Evolutionary conservation across 768 basidiomycete species (phyloP).

Genomic region (Sporobolomyces phaffii): DNA sequence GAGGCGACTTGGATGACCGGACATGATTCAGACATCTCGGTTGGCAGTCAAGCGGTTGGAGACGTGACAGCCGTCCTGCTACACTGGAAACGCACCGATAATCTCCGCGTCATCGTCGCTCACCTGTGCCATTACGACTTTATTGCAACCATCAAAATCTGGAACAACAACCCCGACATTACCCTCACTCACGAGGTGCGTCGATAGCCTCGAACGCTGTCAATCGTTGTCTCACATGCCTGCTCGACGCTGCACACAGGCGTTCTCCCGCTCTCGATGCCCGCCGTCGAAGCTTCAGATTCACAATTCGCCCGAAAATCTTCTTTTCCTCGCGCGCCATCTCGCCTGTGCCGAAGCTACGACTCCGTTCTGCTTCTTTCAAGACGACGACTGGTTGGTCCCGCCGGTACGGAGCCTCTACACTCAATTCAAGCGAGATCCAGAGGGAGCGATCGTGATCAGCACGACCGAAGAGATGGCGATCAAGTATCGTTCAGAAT

Average conservation of each 20-base stretch:
- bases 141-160: slow-evolving; percentile 30
- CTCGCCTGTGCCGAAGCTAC: slow-evolving; percentile 34
- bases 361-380: slow-evolving; percentile 37
- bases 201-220: no score
- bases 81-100: slow-evolving; percentile 64
- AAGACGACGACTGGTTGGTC: slow-evolving; percentile 43
- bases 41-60: not conserved
- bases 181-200: slow-evolving; percentile 14
- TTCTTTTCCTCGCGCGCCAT: slow-evolving; percentile 38
- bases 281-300: slow-evolving; percentile 30
- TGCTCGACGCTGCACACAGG: not conserved
- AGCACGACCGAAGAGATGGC: slow-evolving; percentile 28
- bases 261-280: slow-evolving; percentile 19
- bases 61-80: slow-evolving; percentile 48
- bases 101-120: slow-evolving; percentile 56
- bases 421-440: slow-evolving; percentile 37
- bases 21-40: not conserved
- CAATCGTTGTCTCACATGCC: not conserved
- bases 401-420: slow-evolving; percentile 29
- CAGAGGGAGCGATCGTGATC: slow-evolving; percentile 31
- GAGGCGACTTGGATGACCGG: not conserved
- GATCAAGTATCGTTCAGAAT: slow-evolving; percentile 32
- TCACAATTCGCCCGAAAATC: slow-evolving; percentile 40
- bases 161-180: slow-evolving; percentile 42
- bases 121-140: slow-evolving; percentile 36